Conservation (phyloP, 2,329 filamentous ascomycete genomes). For the Aspergillus neoniger region DNA sequence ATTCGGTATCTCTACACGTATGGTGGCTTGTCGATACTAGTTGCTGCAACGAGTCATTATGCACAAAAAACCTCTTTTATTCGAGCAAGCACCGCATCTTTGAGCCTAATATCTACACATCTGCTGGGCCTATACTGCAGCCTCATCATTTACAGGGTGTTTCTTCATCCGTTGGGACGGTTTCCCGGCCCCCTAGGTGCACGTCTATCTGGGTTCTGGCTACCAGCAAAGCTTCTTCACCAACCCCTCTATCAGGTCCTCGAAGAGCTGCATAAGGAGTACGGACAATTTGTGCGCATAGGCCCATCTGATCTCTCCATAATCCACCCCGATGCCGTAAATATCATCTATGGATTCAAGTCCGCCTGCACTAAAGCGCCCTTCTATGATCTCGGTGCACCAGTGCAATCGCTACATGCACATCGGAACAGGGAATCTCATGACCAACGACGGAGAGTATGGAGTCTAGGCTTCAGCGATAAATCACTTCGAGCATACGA, state of each 20-base stretch:
- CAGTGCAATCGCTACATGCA: slow-evolving; percentile 42
- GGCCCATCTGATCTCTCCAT: slow-evolving; percentile 42
- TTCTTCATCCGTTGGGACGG: slow-evolving; percentile 18
- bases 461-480: slow-evolving; percentile 46
- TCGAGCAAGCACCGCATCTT: neutral
- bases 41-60: neutral
- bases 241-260: slow-evolving; percentile 13
- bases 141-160: slow-evolving; percentile 13
- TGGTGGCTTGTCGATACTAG: too few relatives aligned
- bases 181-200: slow-evolving; percentile 32
- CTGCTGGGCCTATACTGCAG: slow-evolving; percentile 15
- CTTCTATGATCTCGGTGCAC: slow-evolving; percentile 44
- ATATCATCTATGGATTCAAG: slow-evolving; percentile 41
- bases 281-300: slow-evolving; percentile 40
- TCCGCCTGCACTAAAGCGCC: slow-evolving; percentile 44
- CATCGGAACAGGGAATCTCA: slow-evolving; percentile 41
- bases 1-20: neutral
- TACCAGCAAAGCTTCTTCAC: neutral
- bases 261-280: slow-evolving; percentile 34
- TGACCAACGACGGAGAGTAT: slow-evolving; percentile 43
- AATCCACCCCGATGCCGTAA: slow-evolving; percentile 37
- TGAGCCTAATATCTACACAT: neutral
- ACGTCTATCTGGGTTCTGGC: slow-evolving; percentile 35
- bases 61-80: neutral
- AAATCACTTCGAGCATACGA: slow-evolving; percentile 47